Evolutionary conservation across 371 early-diverging fungal species (phyloP), one percentile per base, ranked within the genome.

Genomic region (Coemansia sp.): DNA sequence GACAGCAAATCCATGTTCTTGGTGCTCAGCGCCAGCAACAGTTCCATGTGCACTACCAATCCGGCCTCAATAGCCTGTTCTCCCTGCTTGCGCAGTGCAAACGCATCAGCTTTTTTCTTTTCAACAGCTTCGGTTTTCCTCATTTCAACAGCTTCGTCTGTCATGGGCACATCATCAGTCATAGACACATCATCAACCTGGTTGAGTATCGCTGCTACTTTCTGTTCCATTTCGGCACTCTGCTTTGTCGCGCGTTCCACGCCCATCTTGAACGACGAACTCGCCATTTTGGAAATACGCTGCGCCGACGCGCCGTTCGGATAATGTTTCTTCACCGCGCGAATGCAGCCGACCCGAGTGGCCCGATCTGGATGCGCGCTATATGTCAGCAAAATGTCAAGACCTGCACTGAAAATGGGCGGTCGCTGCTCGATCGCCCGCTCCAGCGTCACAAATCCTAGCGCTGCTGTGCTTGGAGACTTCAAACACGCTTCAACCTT

Each of bases 341-440:
- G 72, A 52, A 77, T 77, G 26, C 78, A 77, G 8, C 68, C 78
- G 28, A 71, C 65, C 11, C 78, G 78, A 30, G 69, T 77, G 3
- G 59, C 33, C 1, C 72, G 59, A 14, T 72, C 56, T 14, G 62
- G 72, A 58, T 72, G 65, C 23, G 44, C 78, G 44, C 72, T 67
- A 56, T 71, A 68, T 0, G 78, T 62, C 25, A 77, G 68, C 44
- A 77, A 44, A 11, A 72, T 30, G 12, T 52, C 30, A 44, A 77
- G 61, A 9, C 78, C 72, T 1, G 67, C 68, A 47, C 56, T 57
- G 44, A 71, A 57, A 6, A 77, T 44, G 3, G 78, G 68, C 33
- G 78, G 65, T 5, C 78, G 72, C 48, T 71, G 65, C 63, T 71
- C 78, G 40, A 77, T 77, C n/a, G 72, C 72, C 61, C 65, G 59